A percentile compares a stretch with the other conserved stretches of the same genome.
Evolutionary conservation across 2,329 filamentous ascomycete species (phyloP).

Genomic region (Aspergillus pseudoglaucus): DNA sequence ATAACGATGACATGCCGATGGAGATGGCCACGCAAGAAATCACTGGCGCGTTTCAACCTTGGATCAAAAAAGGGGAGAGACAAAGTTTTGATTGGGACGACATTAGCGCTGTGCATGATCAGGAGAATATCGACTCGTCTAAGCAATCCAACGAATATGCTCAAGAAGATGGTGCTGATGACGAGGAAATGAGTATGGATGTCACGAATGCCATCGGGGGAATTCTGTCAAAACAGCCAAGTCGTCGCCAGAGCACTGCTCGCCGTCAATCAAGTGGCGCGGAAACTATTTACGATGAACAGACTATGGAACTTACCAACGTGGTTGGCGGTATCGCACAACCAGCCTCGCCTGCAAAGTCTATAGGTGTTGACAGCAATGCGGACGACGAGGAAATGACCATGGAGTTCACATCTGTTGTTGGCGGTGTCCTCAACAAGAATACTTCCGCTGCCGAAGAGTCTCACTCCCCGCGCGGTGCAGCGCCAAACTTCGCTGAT

Average conservation of each 20-base stretch:
- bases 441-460: slow-evolving; percentile 7
- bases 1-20: slow-evolving; percentile 67
- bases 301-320: slow-evolving; percentile 44
- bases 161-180: slow-evolving; percentile 38
- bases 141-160: slow-evolving; percentile 9
- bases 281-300: slow-evolving; percentile 42
- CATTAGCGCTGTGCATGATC: slow-evolving; percentile 37
- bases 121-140: slow-evolving; percentile 39
- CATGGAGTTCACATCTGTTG: slow-evolving; percentile 43
- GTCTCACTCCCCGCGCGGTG: slow-evolving; percentile 11
- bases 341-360: slow-evolving; percentile 20
- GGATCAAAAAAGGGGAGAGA: slow-evolving; percentile 39
- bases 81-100: slow-evolving; percentile 39
- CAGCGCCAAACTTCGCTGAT: slow-evolving; percentile 16
- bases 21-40: slow-evolving; percentile 62
- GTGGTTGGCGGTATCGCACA: slow-evolving; percentile 36
- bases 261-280: slow-evolving; percentile 38
- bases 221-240: slow-evolving; percentile 54
- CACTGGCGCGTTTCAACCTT: slow-evolving; percentile 44
- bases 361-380: slow-evolving; percentile 22
- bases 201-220: slow-evolving; percentile 76
- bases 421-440: slow-evolving; percentile 36
- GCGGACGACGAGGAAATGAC: slow-evolving; percentile 41
- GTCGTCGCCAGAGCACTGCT: slow-evolving; percentile 28
- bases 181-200: slow-evolving; percentile 85